Evolutionary conservation across 495 filamentous ascomycete genomes (phyloP).

Genomic region (Penicillium manginii): DNA sequence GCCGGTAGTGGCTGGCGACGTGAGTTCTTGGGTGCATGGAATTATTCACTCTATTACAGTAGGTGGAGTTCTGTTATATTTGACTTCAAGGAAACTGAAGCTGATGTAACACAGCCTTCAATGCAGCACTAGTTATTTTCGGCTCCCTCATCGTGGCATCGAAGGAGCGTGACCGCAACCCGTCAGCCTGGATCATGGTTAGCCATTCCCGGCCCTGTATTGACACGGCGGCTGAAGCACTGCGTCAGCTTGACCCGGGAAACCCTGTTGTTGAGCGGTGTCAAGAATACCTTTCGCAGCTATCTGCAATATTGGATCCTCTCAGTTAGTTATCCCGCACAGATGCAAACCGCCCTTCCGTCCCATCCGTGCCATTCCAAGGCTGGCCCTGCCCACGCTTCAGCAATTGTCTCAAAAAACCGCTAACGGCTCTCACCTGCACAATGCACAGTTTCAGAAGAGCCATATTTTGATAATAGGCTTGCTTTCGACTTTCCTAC

Average conservation of each 20-base stretch:
- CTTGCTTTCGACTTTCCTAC: constrained; percentile 1
- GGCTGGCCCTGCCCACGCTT: neutral
- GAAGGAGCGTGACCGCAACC: constrained; percentile 2
- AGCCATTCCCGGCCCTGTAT: constrained; percentile 19
- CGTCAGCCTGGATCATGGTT: constrained; percentile 3
- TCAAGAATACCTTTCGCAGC: constrained; percentile 36
- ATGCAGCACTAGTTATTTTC: constrained; percentile 4
- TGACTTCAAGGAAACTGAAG: constrained; percentile 1
- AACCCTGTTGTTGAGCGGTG: constrained; percentile 44
- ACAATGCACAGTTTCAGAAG: constrained; percentile 1
- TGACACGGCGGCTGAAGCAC: constrained; percentile 36
- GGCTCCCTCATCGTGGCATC: constrained; percentile 3
- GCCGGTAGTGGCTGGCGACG: constrained; percentile 17
- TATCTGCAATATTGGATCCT: constrained; percentile 1
- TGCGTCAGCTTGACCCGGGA: constrained; percentile 39
- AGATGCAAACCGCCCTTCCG: neutral
- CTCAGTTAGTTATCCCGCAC: constrained; percentile 1
- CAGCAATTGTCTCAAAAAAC: constrained; percentile 1
- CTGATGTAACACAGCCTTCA: neutral
- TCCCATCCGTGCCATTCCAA: neutral
- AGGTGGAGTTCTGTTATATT: constrained; percentile 1
- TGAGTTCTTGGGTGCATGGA: constrained; percentile 40
- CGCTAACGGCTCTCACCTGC: neutral
- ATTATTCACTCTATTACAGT: constrained; percentile 43
- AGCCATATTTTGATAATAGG: constrained; percentile 1